These are phyloP conservation scores for Zygnema circumcarinatum DNA, from an alignment of 139 green algal species.

Conservation along the genomic window DNA sequence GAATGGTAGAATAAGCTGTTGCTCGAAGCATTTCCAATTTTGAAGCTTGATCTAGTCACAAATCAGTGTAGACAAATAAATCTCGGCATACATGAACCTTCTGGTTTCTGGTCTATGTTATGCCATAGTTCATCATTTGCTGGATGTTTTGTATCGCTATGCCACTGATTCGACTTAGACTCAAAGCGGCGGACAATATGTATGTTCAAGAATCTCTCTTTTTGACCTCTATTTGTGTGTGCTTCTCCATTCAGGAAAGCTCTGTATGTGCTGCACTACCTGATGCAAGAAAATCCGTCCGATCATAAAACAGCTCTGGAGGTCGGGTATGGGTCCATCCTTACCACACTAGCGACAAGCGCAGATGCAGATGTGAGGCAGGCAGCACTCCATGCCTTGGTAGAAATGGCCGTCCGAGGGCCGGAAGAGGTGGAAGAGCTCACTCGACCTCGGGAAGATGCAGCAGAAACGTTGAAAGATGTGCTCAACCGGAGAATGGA, in stretches of 20 bases:
- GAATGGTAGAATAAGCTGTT: too few species aligned
- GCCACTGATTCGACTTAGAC: too few species aligned
- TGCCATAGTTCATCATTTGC: too few species aligned
- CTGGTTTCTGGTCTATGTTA: too few species aligned
- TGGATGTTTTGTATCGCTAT: too few species aligned
- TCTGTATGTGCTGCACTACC: constrained; percentile 33
- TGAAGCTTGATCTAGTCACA: too few species aligned
- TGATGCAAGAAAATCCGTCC: constrained; percentile 32
- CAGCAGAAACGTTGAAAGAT: not conserved
- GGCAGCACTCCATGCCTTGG: constrained; percentile 2
- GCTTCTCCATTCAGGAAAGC: constrained; percentile 25
- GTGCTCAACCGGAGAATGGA: not conserved
- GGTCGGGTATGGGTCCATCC: not conserved
- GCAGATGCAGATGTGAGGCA: constrained; percentile 26
- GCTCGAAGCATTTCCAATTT: too few species aligned
- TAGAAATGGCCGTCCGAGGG: not conserved
- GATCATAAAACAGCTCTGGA: not conserved
- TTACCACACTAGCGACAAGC: not conserved
- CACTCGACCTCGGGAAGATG: not conserved
- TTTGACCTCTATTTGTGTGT: constrained; percentile 12
- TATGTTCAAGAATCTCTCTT: too few species aligned
- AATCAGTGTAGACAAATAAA: too few species aligned
- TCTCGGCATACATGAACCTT: too few species aligned
- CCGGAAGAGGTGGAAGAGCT: not conserved
- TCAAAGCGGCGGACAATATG: too few species aligned